Percentiles rank a stretch among this genome's conserved stretches.
Conservation (phyloP, 805 yeast genomes). For the Candida insectorum region DNA sequence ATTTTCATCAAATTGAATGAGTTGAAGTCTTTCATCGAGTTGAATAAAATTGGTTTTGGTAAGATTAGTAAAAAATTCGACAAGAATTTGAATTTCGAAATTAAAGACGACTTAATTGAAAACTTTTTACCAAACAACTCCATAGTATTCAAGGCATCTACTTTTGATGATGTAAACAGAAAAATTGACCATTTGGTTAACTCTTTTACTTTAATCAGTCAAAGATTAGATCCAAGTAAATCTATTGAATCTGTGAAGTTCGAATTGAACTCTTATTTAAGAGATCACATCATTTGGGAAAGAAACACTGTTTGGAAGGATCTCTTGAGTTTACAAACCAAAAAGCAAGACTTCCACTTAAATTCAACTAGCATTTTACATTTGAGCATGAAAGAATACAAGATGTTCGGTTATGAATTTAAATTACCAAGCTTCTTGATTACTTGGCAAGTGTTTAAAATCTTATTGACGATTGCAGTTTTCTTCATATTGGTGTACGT, state of each 20-base stretch:
- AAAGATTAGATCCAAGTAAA: constrained; percentile 36
- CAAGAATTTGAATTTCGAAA: constrained; percentile 63
- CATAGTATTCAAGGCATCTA: constrained; percentile 49
- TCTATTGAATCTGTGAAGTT: constrained; percentile 46
- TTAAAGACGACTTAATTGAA: constrained; percentile 56
- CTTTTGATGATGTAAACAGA: constrained; percentile 37
- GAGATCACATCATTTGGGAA: constrained; percentile 97
- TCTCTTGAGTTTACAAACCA: constrained; percentile 67
- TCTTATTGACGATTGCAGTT: constrained; percentile 45
- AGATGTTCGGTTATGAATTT: constrained; percentile 17
- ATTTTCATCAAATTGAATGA: constrained; percentile 77
- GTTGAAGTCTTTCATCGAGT: constrained; percentile 74
- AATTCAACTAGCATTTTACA: constrained; percentile 15
- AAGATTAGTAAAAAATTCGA: constrained; percentile 92
- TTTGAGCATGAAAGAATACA: constrained; percentile 15
- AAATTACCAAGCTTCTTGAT: constrained; percentile 46
- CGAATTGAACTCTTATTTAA: constrained; percentile 51
- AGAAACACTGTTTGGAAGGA: constrained; percentile 98
- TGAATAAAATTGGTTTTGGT: constrained; percentile 84
- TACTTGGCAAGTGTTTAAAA: constrained; percentile 46
- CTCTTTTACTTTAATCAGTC: constrained; percentile 48
- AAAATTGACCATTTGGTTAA: constrained; percentile 52
- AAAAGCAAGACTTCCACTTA: constrained; percentile 25
- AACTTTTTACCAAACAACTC: constrained; percentile 44
- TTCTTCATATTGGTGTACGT: constrained; percentile 50